phyloP scores from a whole-genome alignment of 345 rosid species.

The Eutrema yunnanense region DNA sequence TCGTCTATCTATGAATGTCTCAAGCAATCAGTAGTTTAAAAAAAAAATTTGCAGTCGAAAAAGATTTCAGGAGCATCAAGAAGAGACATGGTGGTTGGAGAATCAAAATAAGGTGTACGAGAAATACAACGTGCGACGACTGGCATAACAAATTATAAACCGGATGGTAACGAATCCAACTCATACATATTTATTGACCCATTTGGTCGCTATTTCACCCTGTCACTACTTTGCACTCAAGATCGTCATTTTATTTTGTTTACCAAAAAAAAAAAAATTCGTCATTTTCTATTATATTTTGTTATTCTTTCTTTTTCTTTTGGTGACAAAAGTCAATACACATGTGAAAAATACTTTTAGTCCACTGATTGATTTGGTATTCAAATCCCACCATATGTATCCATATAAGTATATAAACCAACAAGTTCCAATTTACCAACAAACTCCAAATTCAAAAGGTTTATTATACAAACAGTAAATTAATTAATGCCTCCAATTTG shows the following conservation, averaged over 20 bases:
- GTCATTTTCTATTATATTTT: background rate
- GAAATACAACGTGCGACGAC: conserved; percentile 56
- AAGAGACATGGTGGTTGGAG: conserved; percentile 96
- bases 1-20: background rate
- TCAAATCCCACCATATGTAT: background rate
- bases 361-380: conserved; percentile 6
- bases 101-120: conserved; percentile 75
- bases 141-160: background rate
- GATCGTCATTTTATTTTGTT: background rate
- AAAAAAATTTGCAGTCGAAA: conserved; percentile 45
- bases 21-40: too few species aligned
- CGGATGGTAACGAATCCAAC: background rate
- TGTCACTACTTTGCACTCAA: background rate
- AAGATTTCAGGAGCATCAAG: conserved; percentile 89
- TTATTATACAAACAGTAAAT: background rate
- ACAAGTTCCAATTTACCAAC: background rate
- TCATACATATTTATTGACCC: background rate
- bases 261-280: background rate
- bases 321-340: conserved; percentile 7
- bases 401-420: background rate
- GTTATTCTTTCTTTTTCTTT: background rate
- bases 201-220: background rate
- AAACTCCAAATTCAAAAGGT: background rate
- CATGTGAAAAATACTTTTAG: conserved; percentile 13
- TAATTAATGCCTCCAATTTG: conserved; percentile 1